Conservation (phyloP, 768 basidiomycete genomes). For the Rhizopogon vinicolor region DNA sequence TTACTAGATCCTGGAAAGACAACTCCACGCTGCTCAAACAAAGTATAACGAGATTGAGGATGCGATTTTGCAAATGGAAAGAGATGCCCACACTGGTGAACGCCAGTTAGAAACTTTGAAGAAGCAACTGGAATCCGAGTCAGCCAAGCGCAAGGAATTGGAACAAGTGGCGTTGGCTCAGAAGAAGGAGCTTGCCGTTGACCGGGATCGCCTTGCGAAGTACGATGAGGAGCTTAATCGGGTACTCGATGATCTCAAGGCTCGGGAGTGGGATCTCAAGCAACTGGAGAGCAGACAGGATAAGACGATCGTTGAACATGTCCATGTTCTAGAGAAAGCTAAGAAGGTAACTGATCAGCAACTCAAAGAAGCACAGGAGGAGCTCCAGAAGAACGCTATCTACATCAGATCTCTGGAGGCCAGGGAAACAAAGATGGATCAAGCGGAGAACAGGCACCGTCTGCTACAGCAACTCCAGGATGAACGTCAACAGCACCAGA, state of each 20-base stretch:
- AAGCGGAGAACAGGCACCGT: constrained; percentile 58
- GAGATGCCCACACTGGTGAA: constrained; percentile 71
- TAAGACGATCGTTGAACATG: constrained; percentile 98
- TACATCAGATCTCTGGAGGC: constrained; percentile 84
- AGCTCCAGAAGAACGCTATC: constrained; percentile 66
- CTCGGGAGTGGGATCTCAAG: constrained; percentile 80
- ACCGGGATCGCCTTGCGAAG: constrained; percentile 67
- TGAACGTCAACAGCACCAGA: constrained; percentile 71
- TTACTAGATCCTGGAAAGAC: constrained; percentile 67
- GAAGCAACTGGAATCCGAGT: constrained; percentile 74
- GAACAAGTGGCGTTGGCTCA: constrained; percentile 60
- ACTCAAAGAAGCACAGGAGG: constrained; percentile 73
- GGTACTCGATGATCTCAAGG: constrained; percentile 73
- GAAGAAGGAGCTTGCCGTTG: constrained; percentile 62
- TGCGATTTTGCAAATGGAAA: constrained; percentile 74
- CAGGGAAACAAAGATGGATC: constrained; percentile 69
- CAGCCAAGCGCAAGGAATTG: constrained; percentile 64
- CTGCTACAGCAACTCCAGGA: constrained; percentile 76
- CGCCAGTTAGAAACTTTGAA: constrained; percentile 67
- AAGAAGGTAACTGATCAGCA: constrained; percentile 93
- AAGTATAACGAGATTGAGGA: constrained; percentile 90
- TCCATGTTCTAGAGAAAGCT: constrained; percentile 93
- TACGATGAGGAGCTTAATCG: constrained; percentile 80
- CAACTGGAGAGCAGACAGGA: constrained; percentile 85
- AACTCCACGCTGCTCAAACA: constrained; percentile 63